Percentiles rank a stretch among this genome's conserved stretches.
These are phyloP conservation scores for Rehmannia glutinosa DNA, from an alignment of 257 asterid genomes.

Conservation along the genomic window DNA sequence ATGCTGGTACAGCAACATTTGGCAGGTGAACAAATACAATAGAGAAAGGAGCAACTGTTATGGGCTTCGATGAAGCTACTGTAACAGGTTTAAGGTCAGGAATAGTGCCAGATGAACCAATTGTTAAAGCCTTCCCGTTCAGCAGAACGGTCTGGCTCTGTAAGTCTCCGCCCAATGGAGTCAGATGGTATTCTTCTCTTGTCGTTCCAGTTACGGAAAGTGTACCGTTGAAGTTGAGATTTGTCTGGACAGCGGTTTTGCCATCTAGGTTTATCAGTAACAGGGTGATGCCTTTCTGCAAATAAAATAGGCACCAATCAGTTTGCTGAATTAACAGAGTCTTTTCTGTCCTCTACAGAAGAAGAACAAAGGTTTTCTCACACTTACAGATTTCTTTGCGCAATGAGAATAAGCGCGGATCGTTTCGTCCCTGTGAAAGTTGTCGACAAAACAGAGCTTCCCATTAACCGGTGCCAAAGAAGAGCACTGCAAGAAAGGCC, in stretches of 20 bases:
- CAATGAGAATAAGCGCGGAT: not conserved
- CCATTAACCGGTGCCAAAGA: slow-evolving; percentile 69
- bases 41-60: slow-evolving; percentile 45
- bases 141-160: slow-evolving; percentile 53
- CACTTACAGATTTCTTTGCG: not conserved
- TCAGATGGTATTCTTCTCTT: slow-evolving; percentile 64
- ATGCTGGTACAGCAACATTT: slow-evolving; percentile 36
- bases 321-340: not conserved
- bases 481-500: slow-evolving; percentile 42
- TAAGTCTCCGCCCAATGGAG: slow-evolving; percentile 44
- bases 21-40: slow-evolving; percentile 51
- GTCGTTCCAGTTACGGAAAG: not conserved
- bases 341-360: not conserved
- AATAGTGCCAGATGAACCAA: slow-evolving; percentile 41
- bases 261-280: slow-evolving; percentile 57
- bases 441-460: slow-evolving; percentile 25
- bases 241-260: slow-evolving; percentile 27
- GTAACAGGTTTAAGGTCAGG: slow-evolving; percentile 39
- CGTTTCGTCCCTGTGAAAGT: not conserved
- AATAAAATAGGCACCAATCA: not conserved
- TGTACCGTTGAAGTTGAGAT: slow-evolving; percentile 14
- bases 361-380: not conserved
- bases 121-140: slow-evolving; percentile 39
- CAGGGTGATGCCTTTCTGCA: slow-evolving; percentile 35
- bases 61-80: slow-evolving; percentile 34